Base-by-base conservation (phyloP, 108 stramenopile species). In the Conticribra guillardii region DNA sequence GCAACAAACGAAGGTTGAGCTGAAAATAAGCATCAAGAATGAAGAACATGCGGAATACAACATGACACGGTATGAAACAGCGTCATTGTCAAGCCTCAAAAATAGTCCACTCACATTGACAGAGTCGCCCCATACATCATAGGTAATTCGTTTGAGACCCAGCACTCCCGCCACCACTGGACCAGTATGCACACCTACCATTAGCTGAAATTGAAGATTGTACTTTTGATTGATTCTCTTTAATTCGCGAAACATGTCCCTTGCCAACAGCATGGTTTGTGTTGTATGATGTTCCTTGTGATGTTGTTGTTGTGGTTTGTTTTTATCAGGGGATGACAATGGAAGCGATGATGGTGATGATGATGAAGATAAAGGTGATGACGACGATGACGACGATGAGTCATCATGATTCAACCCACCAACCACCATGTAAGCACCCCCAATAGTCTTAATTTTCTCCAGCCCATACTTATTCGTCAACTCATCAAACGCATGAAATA, bases 51-150 rank as follows among this genome's bases (percentile, higher is more conserved):
- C 37, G 28, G 17, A 30, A 47, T 23, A n/a, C 23, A 4, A n/a
- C 4, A 15, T 54, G 37, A 15, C 48, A 48, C 11, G 4, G 50
- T 19, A 28, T 21, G 3, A 62, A 2, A 31, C 21, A 16, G 30
- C 17, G 41, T 18, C 5, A 22, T n/a, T n/a, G n/a, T n/a, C n/a
- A n/a, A n/a, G n/a, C n/a, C n/a, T n/a, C n/a, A n/a, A n/a, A n/a
- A n/a, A n/a, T n/a, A n/a, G n/a, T n/a, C n/a, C n/a, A 64, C 76
- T 69, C 62, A 76, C 76, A 75, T 80, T 80, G 22, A 80, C 79
- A 1, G 79, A 62, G 37, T 80, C 79, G 4, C 75, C 81, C 71
- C 75, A 77, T 29, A 82, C 74, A 64, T 80, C 79, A 46, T 75
- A 80, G 14, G 69, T 56, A 30, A 80, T 70, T 34, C 71, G 28